Evolutionary conservation across 2,329 filamentous ascomycete genomes (phyloP).

Genomic region (Metarhizium anisopliae): DNA sequence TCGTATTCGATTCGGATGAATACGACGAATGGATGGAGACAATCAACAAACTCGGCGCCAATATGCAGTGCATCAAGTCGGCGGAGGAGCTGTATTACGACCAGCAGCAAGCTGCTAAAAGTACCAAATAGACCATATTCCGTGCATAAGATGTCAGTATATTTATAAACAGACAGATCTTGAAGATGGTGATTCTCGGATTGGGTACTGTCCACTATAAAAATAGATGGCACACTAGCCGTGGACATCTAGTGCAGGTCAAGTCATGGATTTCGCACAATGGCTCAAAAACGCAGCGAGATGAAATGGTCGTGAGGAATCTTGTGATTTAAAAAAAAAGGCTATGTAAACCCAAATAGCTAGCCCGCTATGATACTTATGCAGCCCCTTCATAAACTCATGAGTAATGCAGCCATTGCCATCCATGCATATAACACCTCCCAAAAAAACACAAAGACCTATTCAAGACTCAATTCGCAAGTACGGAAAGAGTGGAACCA

Average conservation of each 20-base stretch:
- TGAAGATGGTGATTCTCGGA: not conserved
- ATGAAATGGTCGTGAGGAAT: not conserved
- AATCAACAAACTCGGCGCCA: slow-evolving; percentile 87
- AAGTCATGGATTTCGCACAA: too few species aligned
- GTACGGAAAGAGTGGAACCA: not conserved
- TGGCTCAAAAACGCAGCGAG: not conserved
- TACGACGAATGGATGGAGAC: slow-evolving; percentile 93
- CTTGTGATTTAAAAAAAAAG: not conserved
- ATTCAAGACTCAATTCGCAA: not conserved
- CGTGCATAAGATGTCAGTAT: too few species aligned
- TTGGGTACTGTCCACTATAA: too few species aligned
- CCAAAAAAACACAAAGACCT: not conserved
- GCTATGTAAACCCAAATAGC: not conserved
- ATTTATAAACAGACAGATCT: not conserved
- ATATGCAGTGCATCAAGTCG: slow-evolving; percentile 77
- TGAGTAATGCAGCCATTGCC: not conserved
- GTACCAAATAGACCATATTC: not conserved
- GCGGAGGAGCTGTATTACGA: slow-evolving; percentile 60
- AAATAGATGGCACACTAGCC: too few species aligned
- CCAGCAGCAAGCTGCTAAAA: slow-evolving; percentile 18
- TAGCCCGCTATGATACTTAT: not conserved
- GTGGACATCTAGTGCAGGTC: too few species aligned
- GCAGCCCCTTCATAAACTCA: not conserved
- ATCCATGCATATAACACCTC: not conserved
- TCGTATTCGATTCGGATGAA: slow-evolving; percentile 87